These are phyloP conservation scores for Fusarium sp. DNA, from an alignment of 2,329 filamentous ascomycete species.

Conservation along the genomic window DNA sequence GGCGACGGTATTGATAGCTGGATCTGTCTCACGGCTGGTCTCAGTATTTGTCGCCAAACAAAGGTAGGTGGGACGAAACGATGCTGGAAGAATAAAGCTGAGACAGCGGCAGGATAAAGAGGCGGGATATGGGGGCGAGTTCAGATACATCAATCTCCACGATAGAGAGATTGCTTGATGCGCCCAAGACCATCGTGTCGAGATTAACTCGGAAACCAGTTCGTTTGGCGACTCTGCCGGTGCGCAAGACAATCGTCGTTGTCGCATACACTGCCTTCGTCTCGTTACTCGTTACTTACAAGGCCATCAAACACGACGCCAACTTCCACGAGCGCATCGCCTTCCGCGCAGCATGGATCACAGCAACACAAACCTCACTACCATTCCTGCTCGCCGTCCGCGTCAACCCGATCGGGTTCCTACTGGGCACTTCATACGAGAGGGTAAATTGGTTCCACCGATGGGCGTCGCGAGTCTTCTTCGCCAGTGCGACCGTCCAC, in stretches of 20 bases:
- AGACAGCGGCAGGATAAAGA: slow-evolving; percentile 29
- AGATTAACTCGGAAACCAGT: slow-evolving; percentile 20
- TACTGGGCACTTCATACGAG: slow-evolving; percentile 46
- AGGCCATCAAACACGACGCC: slow-evolving; percentile 47
- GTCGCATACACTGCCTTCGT: slow-evolving; percentile 39
- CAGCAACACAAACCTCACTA: slow-evolving; percentile 40
- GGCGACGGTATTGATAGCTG: slow-evolving; percentile 31
- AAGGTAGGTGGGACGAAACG: slow-evolving; percentile 33
- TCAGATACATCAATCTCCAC: slow-evolving; percentile 25
- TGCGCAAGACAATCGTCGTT: slow-evolving; percentile 33
- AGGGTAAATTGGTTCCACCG: slow-evolving; percentile 47
- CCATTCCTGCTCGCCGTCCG: slow-evolving; percentile 45
- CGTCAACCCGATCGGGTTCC: slow-evolving; percentile 42
- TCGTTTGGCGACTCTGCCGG: slow-evolving; percentile 32
- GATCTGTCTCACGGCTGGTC: slow-evolving; percentile 31
- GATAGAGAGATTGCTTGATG: slow-evolving; percentile 35
- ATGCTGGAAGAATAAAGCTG: background rate
- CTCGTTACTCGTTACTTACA: slow-evolving; percentile 42
- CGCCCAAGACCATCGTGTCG: slow-evolving; percentile 18
- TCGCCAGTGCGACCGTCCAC: slow-evolving; percentile 45
- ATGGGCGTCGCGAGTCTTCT: slow-evolving; percentile 43
- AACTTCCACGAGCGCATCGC: slow-evolving; percentile 45
- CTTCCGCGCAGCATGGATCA: slow-evolving; percentile 47
- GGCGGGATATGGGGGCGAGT: slow-evolving; percentile 29
- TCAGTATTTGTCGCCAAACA: slow-evolving; percentile 40